Conservation (phyloP, 164 flowering plant species). For the Nelumbo lutea region DNA sequence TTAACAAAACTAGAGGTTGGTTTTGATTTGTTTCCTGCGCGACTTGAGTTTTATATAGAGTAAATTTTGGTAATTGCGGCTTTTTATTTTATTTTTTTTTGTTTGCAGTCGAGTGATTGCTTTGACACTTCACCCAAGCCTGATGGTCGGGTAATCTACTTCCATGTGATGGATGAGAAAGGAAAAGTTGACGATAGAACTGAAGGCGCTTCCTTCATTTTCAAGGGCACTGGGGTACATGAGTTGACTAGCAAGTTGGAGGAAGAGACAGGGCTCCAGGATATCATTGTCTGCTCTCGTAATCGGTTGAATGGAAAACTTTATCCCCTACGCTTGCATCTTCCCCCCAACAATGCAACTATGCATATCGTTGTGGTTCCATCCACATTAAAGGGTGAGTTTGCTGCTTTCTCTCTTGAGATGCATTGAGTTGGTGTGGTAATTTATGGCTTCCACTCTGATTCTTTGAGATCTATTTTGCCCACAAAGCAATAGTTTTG, state of each 20-base stretch:
- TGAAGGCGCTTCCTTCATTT: constrained; percentile 26
- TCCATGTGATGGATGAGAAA: constrained; percentile 38
- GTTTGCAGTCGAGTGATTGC: constrained; percentile 32
- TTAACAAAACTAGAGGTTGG: constrained; percentile 19
- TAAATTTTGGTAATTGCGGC: neutral
- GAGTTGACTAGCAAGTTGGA: constrained; percentile 48
- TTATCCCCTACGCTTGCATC: constrained; percentile 57
- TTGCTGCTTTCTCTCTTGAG: neutral
- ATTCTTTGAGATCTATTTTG: neutral
- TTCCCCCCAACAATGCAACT: constrained; percentile 65
- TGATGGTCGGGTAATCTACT: constrained; percentile 47
- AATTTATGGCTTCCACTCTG: neutral
- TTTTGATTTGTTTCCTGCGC: neutral
- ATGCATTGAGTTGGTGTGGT: neutral
- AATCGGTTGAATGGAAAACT: constrained; percentile 56
- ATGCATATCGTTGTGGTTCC: constrained; percentile 69
- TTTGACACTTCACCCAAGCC: constrained; percentile 19
- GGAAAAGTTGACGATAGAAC: constrained; percentile 33
- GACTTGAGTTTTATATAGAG: too few species aligned
- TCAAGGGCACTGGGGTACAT: constrained; percentile 50
- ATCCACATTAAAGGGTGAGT: constrained; percentile 38
- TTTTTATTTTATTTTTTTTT: neutral
- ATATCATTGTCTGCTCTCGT: constrained; percentile 43
- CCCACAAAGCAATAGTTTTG: neutral
- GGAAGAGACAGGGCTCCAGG: constrained; percentile 54